Evolutionary conservation across 108 stramenopile species (phyloP), one percentile per base, ranked within the genome.

Genomic region (Stephanodiscus triporus): DNA sequence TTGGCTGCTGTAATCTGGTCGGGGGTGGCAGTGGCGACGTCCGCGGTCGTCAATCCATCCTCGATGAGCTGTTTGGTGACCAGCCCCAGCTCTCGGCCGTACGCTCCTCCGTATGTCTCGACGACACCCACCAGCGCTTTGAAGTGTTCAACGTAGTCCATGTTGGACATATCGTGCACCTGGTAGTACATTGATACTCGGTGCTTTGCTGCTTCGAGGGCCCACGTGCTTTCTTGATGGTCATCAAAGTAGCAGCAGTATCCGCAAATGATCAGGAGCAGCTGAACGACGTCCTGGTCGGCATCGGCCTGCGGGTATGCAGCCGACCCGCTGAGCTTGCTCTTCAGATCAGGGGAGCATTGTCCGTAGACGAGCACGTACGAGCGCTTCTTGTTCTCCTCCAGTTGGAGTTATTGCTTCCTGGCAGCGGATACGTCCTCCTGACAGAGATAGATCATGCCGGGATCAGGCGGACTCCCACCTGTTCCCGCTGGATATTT

Each of bases 101-200:
- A 65, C 0, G 10, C 45, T 0, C 64, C 64, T 48, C 64, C 64
- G 24, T 65, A 65, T 0, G 64, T 65, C 43, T 65, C 64, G 45
- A 65, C 64, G 1, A 65, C 64, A 1, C 64, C 32, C 4, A 65
- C 29, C 4, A 24, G 24, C 13, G 29, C 64, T n/a, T 32, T 7
- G 38, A 62, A 62, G 37, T 59, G n/a, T 38, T 62, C 61, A 17
- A 62, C 20, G 32, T 65, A n/a, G n/a, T n/a, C n/a, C 30, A 45
- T 65, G 2, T 7, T 65, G 22, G 20, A 23, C 45, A 65, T 32
- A 2, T 34, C 64, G 2, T 65, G 4, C 2, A 45, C n/a, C 23
- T 65, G 64, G 20, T 32, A 26, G 48, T 48, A 65, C 0, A 24
- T 0, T 26, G 9, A 48, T 4, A 34, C 42, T 2, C 32, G 26